phyloP scores from a whole-genome alignment of 768 basidiomycete species.

The Arthromyces matolae region DNA sequence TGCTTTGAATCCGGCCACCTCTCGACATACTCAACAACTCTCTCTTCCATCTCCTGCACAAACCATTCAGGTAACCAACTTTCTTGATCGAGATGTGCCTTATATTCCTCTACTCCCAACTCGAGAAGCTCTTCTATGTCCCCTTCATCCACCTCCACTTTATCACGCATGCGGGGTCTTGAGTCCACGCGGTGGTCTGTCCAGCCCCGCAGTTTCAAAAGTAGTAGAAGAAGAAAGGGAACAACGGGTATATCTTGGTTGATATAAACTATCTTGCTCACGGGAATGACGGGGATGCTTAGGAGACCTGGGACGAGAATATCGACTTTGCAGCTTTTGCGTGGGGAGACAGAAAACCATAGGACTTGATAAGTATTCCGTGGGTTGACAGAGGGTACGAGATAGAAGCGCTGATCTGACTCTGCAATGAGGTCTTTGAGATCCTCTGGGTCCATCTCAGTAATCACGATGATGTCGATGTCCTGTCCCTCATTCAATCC shows the following conservation, averaged over 20 bases:
- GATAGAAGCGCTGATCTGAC: slow-evolving; percentile 31
- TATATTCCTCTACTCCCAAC: slow-evolving; percentile 29
- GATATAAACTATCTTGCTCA: slow-evolving; percentile 16
- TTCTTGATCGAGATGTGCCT: slow-evolving; percentile 16
- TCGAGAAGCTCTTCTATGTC: slow-evolving; percentile 41
- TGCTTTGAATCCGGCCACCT: slow-evolving; percentile 1
- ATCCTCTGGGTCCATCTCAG: slow-evolving; percentile 28
- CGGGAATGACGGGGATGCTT: slow-evolving; percentile 32
- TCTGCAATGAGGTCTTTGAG: slow-evolving; percentile 37
- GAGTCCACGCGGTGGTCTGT: slow-evolving; percentile 31
- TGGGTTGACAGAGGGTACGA: slow-evolving; percentile 34
- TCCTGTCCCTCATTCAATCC: slow-evolving; percentile 35
- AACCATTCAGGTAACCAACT: slow-evolving; percentile 30
- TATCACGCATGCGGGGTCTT: slow-evolving; percentile 29
- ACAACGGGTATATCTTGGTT: slow-evolving; percentile 31
- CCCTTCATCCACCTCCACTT: slow-evolving; percentile 35
- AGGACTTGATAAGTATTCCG: slow-evolving; percentile 38
- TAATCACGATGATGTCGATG: slow-evolving; percentile 43
- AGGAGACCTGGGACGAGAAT: slow-evolving; percentile 33
- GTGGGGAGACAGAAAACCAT: slow-evolving; percentile 30
- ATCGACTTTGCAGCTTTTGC: slow-evolving; percentile 35
- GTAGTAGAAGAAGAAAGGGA: slow-evolving; percentile 35
- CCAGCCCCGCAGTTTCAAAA: slow-evolving; percentile 43
- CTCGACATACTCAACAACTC: slow-evolving; percentile 23
- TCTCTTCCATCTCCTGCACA: slow-evolving; percentile 19